Evolutionary conservation across 202 grass and related monocot species (phyloP).

Genomic region (Setaria viridis): DNA sequence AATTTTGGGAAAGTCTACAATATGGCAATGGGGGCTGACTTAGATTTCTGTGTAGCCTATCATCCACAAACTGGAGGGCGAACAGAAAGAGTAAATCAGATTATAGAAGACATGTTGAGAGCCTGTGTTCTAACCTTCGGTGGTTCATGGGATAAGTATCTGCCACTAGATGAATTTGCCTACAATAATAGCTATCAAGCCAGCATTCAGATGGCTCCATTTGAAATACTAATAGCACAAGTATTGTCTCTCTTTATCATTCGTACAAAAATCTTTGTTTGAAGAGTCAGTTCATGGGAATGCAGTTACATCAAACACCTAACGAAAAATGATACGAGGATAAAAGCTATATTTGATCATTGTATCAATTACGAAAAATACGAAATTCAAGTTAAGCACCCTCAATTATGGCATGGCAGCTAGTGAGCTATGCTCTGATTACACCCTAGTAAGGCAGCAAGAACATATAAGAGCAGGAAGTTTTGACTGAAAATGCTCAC

Average conservation of each 20-base stretch:
- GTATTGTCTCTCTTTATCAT: not conserved
- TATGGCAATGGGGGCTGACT: too few species aligned
- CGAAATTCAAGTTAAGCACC: not conserved
- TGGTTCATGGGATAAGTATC: too few species aligned
- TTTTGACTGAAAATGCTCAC: conserved; percentile 37
- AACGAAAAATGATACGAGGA: not conserved
- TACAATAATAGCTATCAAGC: too few species aligned
- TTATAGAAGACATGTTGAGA: too few species aligned
- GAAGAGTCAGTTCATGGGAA: not conserved
- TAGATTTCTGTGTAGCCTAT: too few species aligned
- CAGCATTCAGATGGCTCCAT: too few species aligned
- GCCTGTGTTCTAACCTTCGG: too few species aligned
- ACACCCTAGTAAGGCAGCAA: not conserved
- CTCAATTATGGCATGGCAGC: conserved; percentile 1
- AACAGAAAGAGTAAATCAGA: too few species aligned
- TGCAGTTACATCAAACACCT: not conserved
- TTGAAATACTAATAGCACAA: not conserved
- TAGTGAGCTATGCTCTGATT: not conserved
- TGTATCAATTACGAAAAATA: conserved; percentile 1
- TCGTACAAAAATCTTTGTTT: not conserved
- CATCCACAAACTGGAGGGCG: too few species aligned
- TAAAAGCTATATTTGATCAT: not conserved
- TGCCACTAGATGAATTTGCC: too few species aligned
- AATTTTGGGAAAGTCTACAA: too few species aligned
- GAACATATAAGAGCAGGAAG: not conserved